phyloP scores from a whole-genome alignment of 768 basidiomycete species.

The Chalciporus chontae region DNA sequence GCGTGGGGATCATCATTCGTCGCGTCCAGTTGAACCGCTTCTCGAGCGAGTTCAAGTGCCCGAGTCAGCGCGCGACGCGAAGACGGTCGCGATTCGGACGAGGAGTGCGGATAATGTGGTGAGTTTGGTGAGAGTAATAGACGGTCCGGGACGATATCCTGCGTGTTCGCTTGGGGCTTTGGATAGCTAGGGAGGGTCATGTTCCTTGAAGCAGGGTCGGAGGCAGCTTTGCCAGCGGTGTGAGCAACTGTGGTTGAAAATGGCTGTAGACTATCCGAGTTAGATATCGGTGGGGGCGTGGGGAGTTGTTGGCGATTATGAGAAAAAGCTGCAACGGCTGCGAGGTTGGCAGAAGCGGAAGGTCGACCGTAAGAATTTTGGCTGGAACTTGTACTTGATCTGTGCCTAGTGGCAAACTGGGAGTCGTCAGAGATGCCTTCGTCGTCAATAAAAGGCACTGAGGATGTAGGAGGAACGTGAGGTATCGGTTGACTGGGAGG shows the following conservation, averaged over 20 bases:
- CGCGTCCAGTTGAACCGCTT: slow-evolving; percentile 85
- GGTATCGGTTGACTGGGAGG: slow-evolving; percentile 77
- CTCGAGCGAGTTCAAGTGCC: slow-evolving; percentile 83
- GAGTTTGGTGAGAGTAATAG: slow-evolving; percentile 42
- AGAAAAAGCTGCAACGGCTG: slow-evolving; percentile 60
- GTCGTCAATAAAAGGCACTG: slow-evolving; percentile 14
- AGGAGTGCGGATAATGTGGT: slow-evolving; percentile 39
- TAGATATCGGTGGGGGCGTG: slow-evolving; percentile 22
- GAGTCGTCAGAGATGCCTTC: slow-evolving; percentile 29
- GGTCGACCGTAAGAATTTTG: slow-evolving; percentile 32
- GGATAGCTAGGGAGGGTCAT: slow-evolving; percentile 35
- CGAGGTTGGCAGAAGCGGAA: slow-evolving; percentile 45
- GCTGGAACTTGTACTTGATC: slow-evolving; percentile 35
- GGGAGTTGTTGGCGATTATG: slow-evolving; percentile 43
- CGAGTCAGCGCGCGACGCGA: slow-evolving; percentile 83
- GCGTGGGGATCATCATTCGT: slow-evolving; percentile 86
- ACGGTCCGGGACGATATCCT: slow-evolving; percentile 43
- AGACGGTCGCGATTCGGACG: slow-evolving; percentile 55
- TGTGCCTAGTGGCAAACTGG: slow-evolving; percentile 29
- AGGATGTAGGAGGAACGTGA: slow-evolving; percentile 45
- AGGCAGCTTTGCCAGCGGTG: slow-evolving; percentile 44
- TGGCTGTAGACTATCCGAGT: slow-evolving; percentile 27
- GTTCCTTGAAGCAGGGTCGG: slow-evolving; percentile 56
- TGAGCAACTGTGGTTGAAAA: slow-evolving; percentile 23
- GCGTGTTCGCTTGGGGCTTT: slow-evolving; percentile 22